phyloP scores from a whole-genome alignment of 2,329 filamentous ascomycete species.

The Monilinia aucupariae region DNA sequence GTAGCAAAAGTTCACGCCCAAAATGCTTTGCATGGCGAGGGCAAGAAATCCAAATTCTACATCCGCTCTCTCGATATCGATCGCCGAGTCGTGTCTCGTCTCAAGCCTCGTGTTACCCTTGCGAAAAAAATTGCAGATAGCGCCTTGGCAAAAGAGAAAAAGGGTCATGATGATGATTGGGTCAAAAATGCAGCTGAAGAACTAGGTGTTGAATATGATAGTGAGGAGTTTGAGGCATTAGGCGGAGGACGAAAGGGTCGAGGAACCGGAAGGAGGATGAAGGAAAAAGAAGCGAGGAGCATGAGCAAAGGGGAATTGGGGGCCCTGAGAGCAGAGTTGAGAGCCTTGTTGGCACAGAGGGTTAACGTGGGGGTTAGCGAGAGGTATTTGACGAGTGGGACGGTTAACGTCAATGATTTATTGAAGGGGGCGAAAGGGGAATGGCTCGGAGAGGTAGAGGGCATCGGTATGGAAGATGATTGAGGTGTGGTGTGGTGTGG shows the following conservation, averaged over 20 bases:
- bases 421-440: constrained; percentile 56
- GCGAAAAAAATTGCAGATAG: constrained; percentile 86
- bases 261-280: constrained; percentile 66
- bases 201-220: constrained; percentile 88
- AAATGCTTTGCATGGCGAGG: constrained; percentile 38
- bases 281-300: constrained; percentile 63
- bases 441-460: constrained; percentile 34
- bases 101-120: constrained; percentile 71
- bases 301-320: constrained; percentile 70
- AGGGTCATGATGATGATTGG: constrained; percentile 77
- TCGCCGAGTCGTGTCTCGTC: constrained; percentile 65
- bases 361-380: constrained; percentile 87
- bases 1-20: constrained; percentile 80
- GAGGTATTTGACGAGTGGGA: constrained; percentile 74
- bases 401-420: constrained; percentile 76
- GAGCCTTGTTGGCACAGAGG: constrained; percentile 61
- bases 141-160: constrained; percentile 79
- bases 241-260: constrained; percentile 58
- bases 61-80: constrained; percentile 82
- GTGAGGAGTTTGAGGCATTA: constrained; percentile 69
- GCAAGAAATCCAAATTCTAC: constrained; percentile 53
- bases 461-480: constrained; percentile 33
- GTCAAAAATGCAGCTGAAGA: constrained; percentile 81
- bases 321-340: constrained; percentile 65
- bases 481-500: not conserved